These are phyloP conservation scores for Coniella lustricola DNA, from an alignment of 2,329 filamentous ascomycete genomes.

Conservation along the genomic window DNA sequence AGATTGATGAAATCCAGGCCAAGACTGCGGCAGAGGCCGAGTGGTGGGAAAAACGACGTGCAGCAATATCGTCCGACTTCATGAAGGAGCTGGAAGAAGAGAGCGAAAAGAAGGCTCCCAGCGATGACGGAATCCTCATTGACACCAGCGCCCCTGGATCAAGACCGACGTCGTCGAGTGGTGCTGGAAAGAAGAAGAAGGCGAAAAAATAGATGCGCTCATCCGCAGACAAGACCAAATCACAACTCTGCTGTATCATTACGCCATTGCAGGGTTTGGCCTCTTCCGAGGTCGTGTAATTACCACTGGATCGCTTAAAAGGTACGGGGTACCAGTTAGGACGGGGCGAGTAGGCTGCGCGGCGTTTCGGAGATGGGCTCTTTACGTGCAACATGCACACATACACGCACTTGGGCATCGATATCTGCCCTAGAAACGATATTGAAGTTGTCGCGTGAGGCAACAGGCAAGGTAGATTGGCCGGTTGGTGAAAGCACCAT, in stretches of 20 bases:
- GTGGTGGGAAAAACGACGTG: constrained; percentile 86
- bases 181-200: constrained; percentile 54
- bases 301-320: constrained; percentile 1
- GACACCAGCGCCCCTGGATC: constrained; percentile 43
- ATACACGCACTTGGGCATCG: not conserved
- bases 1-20: constrained; percentile 66
- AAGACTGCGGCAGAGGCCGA: constrained; percentile 68
- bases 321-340: constrained; percentile 3
- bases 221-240: not conserved
- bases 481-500: no score
- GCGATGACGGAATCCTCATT: constrained; percentile 75
- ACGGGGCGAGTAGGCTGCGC: constrained; percentile 15
- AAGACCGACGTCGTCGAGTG: constrained; percentile 23
- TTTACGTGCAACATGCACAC: constrained; percentile 1
- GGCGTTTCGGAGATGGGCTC: constrained; percentile 12
- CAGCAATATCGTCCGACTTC: constrained; percentile 66
- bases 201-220: constrained; percentile 46
- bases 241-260: not conserved
- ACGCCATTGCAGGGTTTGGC: not conserved
- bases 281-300: constrained; percentile 6
- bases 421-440: no score
- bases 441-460: not conserved
- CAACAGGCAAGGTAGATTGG: not conserved
- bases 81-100: constrained; percentile 77
- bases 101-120: constrained; percentile 41